Base-by-base conservation (phyloP, 2,329 filamentous ascomycete genomes). In the Polychaeton citri region DNA sequence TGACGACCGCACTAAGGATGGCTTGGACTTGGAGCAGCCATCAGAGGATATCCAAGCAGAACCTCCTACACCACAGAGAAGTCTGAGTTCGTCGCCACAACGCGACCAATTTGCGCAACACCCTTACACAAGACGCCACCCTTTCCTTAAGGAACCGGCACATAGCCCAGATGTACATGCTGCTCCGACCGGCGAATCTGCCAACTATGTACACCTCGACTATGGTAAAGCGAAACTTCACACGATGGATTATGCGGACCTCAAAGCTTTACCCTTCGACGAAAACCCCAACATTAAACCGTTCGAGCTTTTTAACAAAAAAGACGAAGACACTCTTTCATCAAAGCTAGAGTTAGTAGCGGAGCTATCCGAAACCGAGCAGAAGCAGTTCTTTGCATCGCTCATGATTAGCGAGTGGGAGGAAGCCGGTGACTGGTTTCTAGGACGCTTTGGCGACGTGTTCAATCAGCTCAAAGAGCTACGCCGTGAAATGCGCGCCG, bases 381-480 rank as follows among this genome's bases (percentile, higher is more conserved):
- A 73, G 40, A 51, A 52, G 3, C 44, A 54, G 0, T 73, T 76
- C 51, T 67, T 79, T 42, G 54, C 59, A 2, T 63, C 61, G 7
- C 58, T 78, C 28, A 55, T 59, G 1, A 62, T 75, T 12, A 53
- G 61, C 3, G 64, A 76, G 42, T 77, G 74, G 71, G 74, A 78
- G 53, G 65, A 74, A 32, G 69, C 72, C 16, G 74, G 74, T 2
- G 70, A 75, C 38, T 71, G 73, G 63, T 66, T 79, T 32, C 60
- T 77, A 1, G 65, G 68, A 2, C 62, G 64, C 34, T 76, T 78
- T 46, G 59, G 59, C 33, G 54, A 60, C 4, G 55, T 75, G 28
- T 51, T 76, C 24, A 53, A 55, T 13, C 63, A 65, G 33, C 65
- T 74, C 45, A 74, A 66, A 45, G 56, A 64, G 1, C 61, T 66